Conservation (phyloP, 1,284 basidiomycete genomes). For the Coniferiporia weirii region DNA sequence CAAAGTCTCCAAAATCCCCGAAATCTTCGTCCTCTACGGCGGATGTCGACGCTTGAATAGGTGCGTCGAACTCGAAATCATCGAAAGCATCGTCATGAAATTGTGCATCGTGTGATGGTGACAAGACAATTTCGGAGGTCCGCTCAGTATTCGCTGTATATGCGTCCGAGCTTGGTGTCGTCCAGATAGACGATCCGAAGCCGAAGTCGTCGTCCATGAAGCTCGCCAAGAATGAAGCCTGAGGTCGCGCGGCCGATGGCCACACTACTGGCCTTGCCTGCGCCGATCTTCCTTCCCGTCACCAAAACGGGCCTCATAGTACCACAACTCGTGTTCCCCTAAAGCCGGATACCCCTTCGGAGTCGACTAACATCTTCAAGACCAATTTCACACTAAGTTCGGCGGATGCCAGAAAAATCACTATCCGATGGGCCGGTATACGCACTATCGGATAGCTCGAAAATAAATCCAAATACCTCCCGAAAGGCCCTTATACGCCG, state of each 20-base stretch:
- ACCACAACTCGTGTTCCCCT: background rate
- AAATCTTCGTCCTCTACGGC: constrained; percentile 63
- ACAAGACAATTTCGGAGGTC: constrained; percentile 13
- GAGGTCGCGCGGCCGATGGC: background rate
- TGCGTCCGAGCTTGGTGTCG: constrained; percentile 35
- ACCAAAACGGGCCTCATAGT: too few species aligned
- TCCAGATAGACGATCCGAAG: constrained; percentile 72
- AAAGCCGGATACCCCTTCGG: background rate
- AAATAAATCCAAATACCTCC: constrained; percentile 38
- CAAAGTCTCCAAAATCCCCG: constrained; percentile 85
- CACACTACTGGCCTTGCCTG: too few species aligned
- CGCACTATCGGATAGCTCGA: constrained; percentile 39
- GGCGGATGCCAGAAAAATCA: background rate
- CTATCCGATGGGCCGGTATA: constrained; percentile 50
- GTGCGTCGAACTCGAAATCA: constrained; percentile 59
- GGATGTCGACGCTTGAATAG: constrained; percentile 38
- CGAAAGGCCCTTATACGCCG: constrained; percentile 68
- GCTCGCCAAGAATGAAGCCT: background rate
- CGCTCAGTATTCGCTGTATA: constrained; percentile 19
- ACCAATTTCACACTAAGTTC: too few species aligned
- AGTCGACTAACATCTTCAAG: background rate
- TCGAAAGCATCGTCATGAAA: constrained; percentile 49
- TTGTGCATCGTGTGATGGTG: constrained; percentile 19
- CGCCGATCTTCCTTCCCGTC: background rate
- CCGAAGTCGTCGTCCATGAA: constrained; percentile 65